A percentile compares a stretch with the other conserved stretches of the same genome.
Evolutionary conservation across 208 protist genomes (phyloP).

Genomic region (Acanthamoeba royreba): DNA sequence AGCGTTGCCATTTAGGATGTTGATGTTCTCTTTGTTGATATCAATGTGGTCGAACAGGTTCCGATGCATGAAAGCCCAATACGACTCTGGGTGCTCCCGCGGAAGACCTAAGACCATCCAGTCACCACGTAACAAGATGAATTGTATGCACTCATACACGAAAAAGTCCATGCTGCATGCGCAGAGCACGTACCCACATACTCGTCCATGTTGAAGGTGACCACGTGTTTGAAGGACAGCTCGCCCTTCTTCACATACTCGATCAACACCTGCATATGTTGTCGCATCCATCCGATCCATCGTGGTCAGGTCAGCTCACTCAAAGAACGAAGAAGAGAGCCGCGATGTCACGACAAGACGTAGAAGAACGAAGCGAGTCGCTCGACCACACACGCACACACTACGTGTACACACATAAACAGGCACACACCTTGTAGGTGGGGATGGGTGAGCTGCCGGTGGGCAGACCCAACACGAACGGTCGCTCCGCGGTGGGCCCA

Average conservation of each 20-base stretch:
- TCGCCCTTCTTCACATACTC: slow-evolving; percentile 83
- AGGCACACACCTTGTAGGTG: slow-evolving; percentile 84
- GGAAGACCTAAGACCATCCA: slow-evolving; percentile 56
- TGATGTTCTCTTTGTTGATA: slow-evolving; percentile 85
- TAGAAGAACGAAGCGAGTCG: neutral
- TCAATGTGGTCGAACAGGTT: slow-evolving; percentile 94
- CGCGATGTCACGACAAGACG: neutral
- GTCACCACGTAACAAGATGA: neutral
- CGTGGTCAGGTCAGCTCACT: neutral
- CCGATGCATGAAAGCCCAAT: slow-evolving; percentile 94
- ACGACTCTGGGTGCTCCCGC: slow-evolving; percentile 89
- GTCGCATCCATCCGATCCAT: too few relatives aligned
- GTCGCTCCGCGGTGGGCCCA: slow-evolving; percentile 78
- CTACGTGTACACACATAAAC: neutral
- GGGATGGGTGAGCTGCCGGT: slow-evolving; percentile 86
- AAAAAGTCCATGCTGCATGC: neutral
- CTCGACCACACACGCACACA: neutral
- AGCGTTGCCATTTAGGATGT: slow-evolving; percentile 92
- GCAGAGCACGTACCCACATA: slow-evolving; percentile 84
- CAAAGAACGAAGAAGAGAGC: neutral
- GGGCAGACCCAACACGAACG: slow-evolving; percentile 92
- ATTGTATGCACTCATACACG: neutral
- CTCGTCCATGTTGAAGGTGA: slow-evolving; percentile 97
- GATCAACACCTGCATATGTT: slow-evolving; percentile 82
- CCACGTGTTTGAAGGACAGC: slow-evolving; percentile 89